A percentile compares a stretch with the other conserved stretches of the same genome.
Evolutionary conservation across 2,329 filamentous ascomycete species (phyloP).

Genomic region (Leptosphaerulina australis): DNA sequence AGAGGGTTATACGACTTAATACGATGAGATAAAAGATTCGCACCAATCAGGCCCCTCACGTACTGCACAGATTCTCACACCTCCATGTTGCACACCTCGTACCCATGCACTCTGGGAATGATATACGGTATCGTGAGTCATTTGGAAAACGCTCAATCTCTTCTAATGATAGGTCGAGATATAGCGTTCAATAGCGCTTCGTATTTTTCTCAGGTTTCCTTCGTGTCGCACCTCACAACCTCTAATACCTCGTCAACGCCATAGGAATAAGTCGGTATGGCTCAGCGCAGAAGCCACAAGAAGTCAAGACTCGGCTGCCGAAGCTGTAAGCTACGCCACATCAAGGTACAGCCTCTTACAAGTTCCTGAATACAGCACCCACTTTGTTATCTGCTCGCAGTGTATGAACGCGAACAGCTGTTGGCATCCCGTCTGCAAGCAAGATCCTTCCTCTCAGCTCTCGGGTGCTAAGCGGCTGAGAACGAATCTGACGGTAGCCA

Average conservation of each 20-base stretch:
- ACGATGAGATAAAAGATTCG: neutral
- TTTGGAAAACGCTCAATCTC: neutral
- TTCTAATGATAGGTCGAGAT: neutral
- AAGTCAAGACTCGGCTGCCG: constrained; percentile 31
- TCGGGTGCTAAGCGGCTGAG: no score
- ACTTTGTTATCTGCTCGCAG: no score
- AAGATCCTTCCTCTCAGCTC: neutral
- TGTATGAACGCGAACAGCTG: no score
- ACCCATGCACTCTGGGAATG: no score
- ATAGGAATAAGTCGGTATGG: constrained; percentile 8
- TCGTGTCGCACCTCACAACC: neutral
- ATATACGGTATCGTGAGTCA: neutral
- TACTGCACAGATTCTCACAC: constrained; percentile 1
- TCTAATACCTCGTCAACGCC: neutral
- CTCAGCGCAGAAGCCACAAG: constrained; percentile 24
- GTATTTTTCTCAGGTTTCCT: neutral
- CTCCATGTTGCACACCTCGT: neutral
- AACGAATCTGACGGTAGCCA: constrained; percentile 4
- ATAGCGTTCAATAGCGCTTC: neutral
- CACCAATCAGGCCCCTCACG: neutral
- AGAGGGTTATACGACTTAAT: neutral
- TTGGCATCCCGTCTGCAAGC: neutral
- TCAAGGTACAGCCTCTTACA: constrained; percentile 21
- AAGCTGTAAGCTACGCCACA: constrained; percentile 30
- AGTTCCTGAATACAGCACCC: no score